Percentiles rank a stretch among this genome's conserved stretches.
These are phyloP conservation scores for Pleurotus sapidus DNA, from an alignment of 768 basidiomycete genomes.

Conservation along the genomic window DNA sequence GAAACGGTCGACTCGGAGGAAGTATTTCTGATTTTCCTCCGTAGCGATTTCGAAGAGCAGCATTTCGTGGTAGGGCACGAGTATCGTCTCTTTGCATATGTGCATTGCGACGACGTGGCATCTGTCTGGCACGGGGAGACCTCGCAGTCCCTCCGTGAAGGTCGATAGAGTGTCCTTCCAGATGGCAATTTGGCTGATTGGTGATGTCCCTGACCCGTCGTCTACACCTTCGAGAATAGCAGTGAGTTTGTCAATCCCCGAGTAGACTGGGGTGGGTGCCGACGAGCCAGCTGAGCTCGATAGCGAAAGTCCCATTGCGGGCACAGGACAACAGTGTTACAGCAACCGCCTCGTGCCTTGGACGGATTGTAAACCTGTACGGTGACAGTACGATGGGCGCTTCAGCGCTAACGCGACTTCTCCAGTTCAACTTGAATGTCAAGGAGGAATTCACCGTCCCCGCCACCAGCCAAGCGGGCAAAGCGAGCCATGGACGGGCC, in stretches of 20 bases:
- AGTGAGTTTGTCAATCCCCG: conserved; percentile 4
- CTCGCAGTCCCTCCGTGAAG: background rate
- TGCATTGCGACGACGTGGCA: conserved; percentile 5
- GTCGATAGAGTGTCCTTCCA: conserved; percentile 4
- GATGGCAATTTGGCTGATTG: background rate
- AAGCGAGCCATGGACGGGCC: background rate
- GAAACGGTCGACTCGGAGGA: conserved; percentile 5
- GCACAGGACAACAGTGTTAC: background rate
- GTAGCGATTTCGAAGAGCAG: conserved; percentile 4
- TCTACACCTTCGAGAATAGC: background rate
- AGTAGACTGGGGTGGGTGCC: background rate
- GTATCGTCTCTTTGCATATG: conserved; percentile 1
- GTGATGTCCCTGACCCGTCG: background rate
- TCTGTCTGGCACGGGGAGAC: conserved; percentile 1
- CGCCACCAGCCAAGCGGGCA: conserved; percentile 28
- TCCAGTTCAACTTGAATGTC: background rate
- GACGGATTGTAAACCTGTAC: background rate
- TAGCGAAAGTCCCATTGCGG: background rate
- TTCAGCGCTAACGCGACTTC: too few species aligned
- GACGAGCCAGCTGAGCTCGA: background rate
- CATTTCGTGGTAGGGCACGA: conserved; percentile 6
- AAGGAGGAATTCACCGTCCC: conserved; percentile 14
- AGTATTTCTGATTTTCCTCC: background rate
- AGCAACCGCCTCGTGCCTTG: background rate
- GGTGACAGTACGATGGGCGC: too few species aligned